phyloP scores from a whole-genome alignment of 495 filamentous ascomycete genomes.

The Talaromyces liani region DNA sequence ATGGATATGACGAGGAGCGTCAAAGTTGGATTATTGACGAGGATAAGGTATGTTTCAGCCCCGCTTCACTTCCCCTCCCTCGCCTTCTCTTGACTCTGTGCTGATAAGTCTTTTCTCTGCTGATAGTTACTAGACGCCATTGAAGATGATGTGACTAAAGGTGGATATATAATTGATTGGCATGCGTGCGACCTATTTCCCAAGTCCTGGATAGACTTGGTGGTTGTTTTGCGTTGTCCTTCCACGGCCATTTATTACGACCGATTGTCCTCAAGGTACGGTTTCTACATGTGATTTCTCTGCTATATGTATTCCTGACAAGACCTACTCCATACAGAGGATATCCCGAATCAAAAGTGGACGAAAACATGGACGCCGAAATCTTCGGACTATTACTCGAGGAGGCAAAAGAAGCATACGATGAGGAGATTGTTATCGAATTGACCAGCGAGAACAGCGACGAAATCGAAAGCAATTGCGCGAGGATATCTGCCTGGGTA shows the following conservation, averaged over 20 bases:
- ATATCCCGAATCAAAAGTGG: conserved; percentile 77
- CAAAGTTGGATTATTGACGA: conserved; percentile 94
- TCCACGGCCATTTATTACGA: conserved; percentile 72
- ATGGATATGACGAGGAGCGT: conserved; percentile 76
- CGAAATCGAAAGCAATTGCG: conserved; percentile 82
- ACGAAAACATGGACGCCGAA: conserved; percentile 95
- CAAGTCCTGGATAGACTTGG: conserved; percentile 87
- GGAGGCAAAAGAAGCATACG: conserved; percentile 81
- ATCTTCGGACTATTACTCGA: conserved; percentile 93
- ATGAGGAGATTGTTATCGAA: conserved; percentile 85
- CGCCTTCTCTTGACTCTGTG: background rate
- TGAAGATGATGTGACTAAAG: conserved; percentile 70
- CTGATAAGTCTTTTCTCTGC: background rate
- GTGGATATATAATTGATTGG: conserved; percentile 94
- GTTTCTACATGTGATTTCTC: too few species aligned
- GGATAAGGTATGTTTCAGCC: conserved; percentile 61
- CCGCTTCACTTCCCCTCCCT: background rate
- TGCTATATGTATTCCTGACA: too few species aligned
- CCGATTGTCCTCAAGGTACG: conserved; percentile 61
- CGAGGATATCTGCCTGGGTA: conserved; percentile 76
- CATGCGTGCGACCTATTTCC: conserved; percentile 97
- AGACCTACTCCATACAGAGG: conserved; percentile 37
- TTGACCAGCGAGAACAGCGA: conserved; percentile 71
- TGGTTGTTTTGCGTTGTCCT: conserved; percentile 81
- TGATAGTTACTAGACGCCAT: conserved; percentile 71